Evolutionary conservation across 2,329 filamentous ascomycete species (phyloP), one percentile per base, ranked within the genome.

Genomic region (Zymoseptoria brevis): DNA sequence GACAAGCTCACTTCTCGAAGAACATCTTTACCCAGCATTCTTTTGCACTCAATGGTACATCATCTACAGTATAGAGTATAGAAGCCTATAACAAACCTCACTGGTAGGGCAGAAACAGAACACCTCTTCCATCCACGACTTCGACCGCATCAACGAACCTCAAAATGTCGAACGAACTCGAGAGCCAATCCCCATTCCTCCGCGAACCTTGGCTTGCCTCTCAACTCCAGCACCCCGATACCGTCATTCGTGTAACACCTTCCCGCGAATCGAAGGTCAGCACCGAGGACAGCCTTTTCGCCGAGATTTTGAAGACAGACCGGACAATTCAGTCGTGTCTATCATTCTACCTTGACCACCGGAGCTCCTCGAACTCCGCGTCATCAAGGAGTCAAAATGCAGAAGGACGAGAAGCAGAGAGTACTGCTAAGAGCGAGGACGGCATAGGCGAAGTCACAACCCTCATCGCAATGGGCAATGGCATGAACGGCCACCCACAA

Each of bases 401-500:
- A 29, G 26, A 29, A 29, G 26, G 26, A 8, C 26, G 26, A 29
- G 26, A 29, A 29, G 26, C 7, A 29, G 26, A 29, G 26, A 29
- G 26, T 29, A 8, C 7, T 29, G 6, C 26, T 29, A 29, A 29
- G 26, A 29, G 26, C 26, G 26, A 29, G 41, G 35, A 45, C 26
- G 26, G 35, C 35, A 73, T 74, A 57, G 64, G 62, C 22, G 72
- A 77, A 64, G 67, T 77, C n/a, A 66, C 62, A 30, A 72, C 71
- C 1, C 67, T 80, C 7, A 64, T 77, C 54, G 71, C 74, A n/a
- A 26, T 86, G 1, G 83, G 81, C 1, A 66, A 74, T 9, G 79
- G 77, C 19, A 64, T 86, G 57, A 81, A 83, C 62, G 84, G 84
- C 1, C 80, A 80, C 64, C 72, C 79, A 1, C 70, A 75, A 2